phyloP scores from a whole-genome alignment of 192 early-diverging fungal genomes.

The Mycoemilia scoparia region DNA sequence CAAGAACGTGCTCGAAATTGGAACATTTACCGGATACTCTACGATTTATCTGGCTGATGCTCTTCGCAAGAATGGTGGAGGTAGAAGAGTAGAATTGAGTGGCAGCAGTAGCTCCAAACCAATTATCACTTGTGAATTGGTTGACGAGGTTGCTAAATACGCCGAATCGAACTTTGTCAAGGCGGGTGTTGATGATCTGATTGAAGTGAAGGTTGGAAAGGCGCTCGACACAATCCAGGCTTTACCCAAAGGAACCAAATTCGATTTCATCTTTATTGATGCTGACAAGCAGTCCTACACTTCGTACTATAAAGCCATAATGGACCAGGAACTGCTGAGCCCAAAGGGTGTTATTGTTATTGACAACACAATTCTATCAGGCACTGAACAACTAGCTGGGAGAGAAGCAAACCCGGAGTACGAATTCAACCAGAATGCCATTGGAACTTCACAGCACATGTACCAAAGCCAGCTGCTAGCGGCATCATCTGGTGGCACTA shows the following conservation, averaged over 20 bases:
- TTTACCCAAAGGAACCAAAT: constrained; percentile 21
- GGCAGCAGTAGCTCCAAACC: constrained; percentile 6
- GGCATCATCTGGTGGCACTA: too few species aligned
- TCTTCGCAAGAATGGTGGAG: constrained; percentile 22
- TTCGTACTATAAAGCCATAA: constrained; percentile 38
- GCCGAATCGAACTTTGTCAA: constrained; percentile 22
- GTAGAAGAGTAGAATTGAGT: too few species aligned
- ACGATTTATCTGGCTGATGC: constrained; percentile 48
- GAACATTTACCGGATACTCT: constrained; percentile 44
- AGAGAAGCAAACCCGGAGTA: too few species aligned
- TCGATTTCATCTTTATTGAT: constrained; percentile 50
- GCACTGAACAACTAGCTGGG: too few species aligned
- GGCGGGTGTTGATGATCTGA: constrained; percentile 12
- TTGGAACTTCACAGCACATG: constrained; percentile 2
- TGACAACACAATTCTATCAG: constrained; percentile 53
- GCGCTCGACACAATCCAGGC: constrained; percentile 14
- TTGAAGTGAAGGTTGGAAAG: constrained; percentile 25
- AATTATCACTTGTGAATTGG: constrained; percentile 35
- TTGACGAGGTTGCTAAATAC: constrained; percentile 21
- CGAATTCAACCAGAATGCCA: too few species aligned
- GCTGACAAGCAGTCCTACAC: constrained; percentile 52
- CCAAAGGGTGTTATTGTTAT: constrained; percentile 39
- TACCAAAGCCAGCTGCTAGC: too few species aligned
- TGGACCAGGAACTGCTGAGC: constrained; percentile 38
- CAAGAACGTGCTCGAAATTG: constrained; percentile 40